phyloP scores from a whole-genome alignment of 306 rosid species.

The apple (Malus domestica) region DNA sequence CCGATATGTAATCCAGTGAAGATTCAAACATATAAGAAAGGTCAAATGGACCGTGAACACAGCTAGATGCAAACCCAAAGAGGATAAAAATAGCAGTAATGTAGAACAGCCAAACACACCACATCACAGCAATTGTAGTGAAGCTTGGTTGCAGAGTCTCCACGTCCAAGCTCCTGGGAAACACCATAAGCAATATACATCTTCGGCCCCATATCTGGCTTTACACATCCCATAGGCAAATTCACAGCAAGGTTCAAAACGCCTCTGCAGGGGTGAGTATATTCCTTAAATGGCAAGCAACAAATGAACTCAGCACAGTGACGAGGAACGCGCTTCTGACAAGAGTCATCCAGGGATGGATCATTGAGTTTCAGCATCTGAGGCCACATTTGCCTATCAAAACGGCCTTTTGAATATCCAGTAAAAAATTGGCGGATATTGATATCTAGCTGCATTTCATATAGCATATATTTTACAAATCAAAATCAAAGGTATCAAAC shows the following conservation, averaged over 20 bases:
- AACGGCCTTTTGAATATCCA: conserved; percentile 47
- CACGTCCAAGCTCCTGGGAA: conserved; percentile 77
- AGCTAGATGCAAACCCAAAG: neutral
- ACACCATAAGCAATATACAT: conserved; percentile 80
- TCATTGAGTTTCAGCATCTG: conserved; percentile 66
- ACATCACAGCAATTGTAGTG: conserved; percentile 16
- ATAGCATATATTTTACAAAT: neutral
- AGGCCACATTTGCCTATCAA: conserved; percentile 42
- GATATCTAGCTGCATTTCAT: conserved; percentile 50
- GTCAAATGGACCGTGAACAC: neutral
- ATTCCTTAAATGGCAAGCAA: conserved; percentile 70
- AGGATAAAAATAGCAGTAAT: neutral
- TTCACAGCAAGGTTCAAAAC: conserved; percentile 48
- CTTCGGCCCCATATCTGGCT: conserved; percentile 88
- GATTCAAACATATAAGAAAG: neutral
- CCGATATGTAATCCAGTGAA: neutral
- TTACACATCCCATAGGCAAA: conserved; percentile 18
- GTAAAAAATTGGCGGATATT: conserved; percentile 65
- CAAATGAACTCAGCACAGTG: conserved; percentile 65
- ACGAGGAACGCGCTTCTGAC: conserved; percentile 62
- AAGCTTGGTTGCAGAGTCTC: conserved; percentile 85
- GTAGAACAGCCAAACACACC: conserved; percentile 29
- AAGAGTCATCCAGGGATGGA: conserved; percentile 57
- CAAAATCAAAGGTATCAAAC: neutral
- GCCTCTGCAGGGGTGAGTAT: conserved; percentile 55